Evolutionary conservation across 768 basidiomycete genomes (phyloP), one percentile per base, ranked within the genome.

Genomic region (Tylopilus sp.): DNA sequence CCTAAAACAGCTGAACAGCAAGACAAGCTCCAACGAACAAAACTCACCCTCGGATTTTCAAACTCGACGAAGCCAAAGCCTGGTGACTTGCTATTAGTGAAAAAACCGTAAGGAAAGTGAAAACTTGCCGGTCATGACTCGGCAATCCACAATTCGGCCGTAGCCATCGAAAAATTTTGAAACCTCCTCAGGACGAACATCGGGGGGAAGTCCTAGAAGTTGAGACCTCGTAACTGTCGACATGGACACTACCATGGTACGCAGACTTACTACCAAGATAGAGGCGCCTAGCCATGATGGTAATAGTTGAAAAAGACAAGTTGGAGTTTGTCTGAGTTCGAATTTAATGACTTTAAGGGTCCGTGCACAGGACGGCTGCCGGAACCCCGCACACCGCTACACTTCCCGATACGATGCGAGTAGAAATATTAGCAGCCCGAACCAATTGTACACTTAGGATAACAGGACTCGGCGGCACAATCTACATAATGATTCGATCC

Each of bases 31-130:
- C 44, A 26, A 23, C 10, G 23, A 31, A 42, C 18, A 49, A 26
- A 44, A 42, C 33, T 22, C 38, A 82, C 93, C 73, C 88, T 85
- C 18, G 86, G 69, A 61, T 76, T 88, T 68, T 95, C 95, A 64
- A 97, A 98, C 70, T 98, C 95, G 59, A 98, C 84, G 68, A 99
- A 99, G 50, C 94, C 97, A 63, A 97, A 99, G 11, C 91, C 91
- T 91, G 53, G 38, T 30, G 38, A 3, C 42, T 55, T 50, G 51
- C 44, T 57, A 57, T 71, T 51, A 67, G 18, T 6, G 13, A 40
- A 18, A 33, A 10, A 21, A 9, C 26, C 18, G 15, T 12, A 35
- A 21, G 25, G 13, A 51, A 35, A 43, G 49, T 12, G n/a, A 55
- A 52, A 78, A 75, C 4, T 55, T 60, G 92, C 91, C 91, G 38